Evolutionary conservation across 495 filamentous ascomycete species (phyloP).

Genomic region (Letharia lupina): DNA sequence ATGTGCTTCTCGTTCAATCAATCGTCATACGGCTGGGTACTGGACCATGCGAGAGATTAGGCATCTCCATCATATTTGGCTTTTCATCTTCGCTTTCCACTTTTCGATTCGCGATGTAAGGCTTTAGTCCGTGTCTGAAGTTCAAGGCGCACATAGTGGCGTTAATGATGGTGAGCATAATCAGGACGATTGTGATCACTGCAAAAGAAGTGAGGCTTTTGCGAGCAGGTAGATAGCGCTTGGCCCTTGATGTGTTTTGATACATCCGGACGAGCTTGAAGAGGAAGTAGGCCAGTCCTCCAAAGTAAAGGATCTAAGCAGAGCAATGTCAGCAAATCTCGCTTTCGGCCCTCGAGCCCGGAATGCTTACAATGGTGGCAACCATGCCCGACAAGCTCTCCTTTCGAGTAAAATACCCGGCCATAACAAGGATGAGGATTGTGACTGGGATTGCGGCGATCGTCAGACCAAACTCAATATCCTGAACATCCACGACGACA

Average conservation of each 20-base stretch:
- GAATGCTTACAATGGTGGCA: conserved; percentile 53
- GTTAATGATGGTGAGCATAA: conserved; percentile 82
- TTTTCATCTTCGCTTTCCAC: conserved; percentile 58
- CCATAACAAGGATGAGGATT: conserved; percentile 73
- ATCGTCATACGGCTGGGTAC: conserved; percentile 77
- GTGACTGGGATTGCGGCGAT: conserved; percentile 84
- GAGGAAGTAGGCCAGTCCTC: conserved; percentile 87
- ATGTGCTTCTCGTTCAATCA: conserved; percentile 44
- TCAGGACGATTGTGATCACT: conserved; percentile 79
- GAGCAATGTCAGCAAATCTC: conserved; percentile 21
- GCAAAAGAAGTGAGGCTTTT: conserved; percentile 85
- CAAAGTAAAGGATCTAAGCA: conserved; percentile 67
- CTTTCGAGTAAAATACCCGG: conserved; percentile 73
- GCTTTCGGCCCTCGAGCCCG: background rate
- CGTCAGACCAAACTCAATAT: conserved; percentile 76
- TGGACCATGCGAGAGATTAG: conserved; percentile 40
- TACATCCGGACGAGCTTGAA: conserved; percentile 99
- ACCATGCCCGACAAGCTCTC: conserved; percentile 76
- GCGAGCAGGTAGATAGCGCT: conserved; percentile 61
- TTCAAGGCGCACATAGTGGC: conserved; percentile 81
- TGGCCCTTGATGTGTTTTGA: conserved; percentile 38
- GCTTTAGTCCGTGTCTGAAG: conserved; percentile 85
- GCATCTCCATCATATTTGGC: conserved; percentile 60
- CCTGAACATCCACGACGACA: conserved; percentile 61
- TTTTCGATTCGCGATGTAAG: conserved; percentile 64